A percentile compares a stretch with the other conserved stretches of the same genome.
These are phyloP conservation scores for Lentinula sp. DNA, from an alignment of 768 basidiomycete species.

Conservation along the genomic window DNA sequence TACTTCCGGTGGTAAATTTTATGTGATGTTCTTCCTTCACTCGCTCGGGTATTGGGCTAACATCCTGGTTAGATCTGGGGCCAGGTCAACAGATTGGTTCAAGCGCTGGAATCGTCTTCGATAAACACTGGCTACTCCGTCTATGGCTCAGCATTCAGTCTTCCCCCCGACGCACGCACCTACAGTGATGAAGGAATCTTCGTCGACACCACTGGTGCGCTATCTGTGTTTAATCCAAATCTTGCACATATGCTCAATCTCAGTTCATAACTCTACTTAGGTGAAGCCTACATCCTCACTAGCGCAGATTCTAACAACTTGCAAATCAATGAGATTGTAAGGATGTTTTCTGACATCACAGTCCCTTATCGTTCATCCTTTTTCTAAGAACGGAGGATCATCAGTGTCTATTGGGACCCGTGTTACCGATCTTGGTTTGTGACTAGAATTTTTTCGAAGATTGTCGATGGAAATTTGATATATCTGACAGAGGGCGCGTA, in stretches of 20 bases:
- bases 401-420: not conserved
- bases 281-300: constrained; percentile 9
- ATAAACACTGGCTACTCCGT: constrained; percentile 9
- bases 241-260: not conserved
- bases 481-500: not conserved
- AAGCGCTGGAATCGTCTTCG: constrained; percentile 7
- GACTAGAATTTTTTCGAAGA: not conserved
- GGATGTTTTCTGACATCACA: too few relatives aligned
- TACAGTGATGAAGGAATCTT: constrained; percentile 13
- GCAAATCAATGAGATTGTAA: constrained; percentile 10
- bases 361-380: not conserved
- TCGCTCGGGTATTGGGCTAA: not conserved
- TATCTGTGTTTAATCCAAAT: too few relatives aligned
- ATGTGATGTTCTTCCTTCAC: constrained; percentile 6
- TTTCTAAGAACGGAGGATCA: not conserved
- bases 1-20: constrained; percentile 13
- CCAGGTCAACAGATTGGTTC: constrained; percentile 10
- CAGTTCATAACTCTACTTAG: not conserved
- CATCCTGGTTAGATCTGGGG: constrained; percentile 6
- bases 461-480: not conserved
- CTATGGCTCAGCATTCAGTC: constrained; percentile 7
- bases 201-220: constrained; percentile 9
- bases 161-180: constrained; percentile 9
- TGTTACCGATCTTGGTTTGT: not conserved
- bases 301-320: constrained; percentile 14